phyloP scores from a whole-genome alignment of 768 basidiomycete genomes.

The Psilocybe sp. region DNA sequence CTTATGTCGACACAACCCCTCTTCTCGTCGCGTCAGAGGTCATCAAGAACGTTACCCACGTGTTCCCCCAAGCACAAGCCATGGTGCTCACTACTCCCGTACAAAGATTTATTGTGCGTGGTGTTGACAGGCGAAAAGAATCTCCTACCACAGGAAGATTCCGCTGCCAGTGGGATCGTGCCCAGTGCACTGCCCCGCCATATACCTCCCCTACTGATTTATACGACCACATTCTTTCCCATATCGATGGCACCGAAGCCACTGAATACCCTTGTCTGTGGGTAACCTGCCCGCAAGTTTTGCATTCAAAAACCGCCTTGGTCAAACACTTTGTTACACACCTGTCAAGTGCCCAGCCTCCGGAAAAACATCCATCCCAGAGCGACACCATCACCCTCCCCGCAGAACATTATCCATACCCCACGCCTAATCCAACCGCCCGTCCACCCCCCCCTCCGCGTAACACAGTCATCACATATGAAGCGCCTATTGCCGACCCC shows the following conservation, averaged over 20 bases:
- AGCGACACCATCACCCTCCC: slow-evolving; percentile 74
- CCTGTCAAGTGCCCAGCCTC: slow-evolving; percentile 56
- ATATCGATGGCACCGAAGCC: slow-evolving; percentile 44
- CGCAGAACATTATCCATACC: slow-evolving; percentile 49
- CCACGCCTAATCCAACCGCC: slow-evolving; percentile 58
- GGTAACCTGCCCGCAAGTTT: slow-evolving; percentile 57
- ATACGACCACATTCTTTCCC: slow-evolving; percentile 69
- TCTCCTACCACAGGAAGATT: slow-evolving; percentile 56
- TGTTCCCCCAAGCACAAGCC: slow-evolving; percentile 84
- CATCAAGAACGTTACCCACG: slow-evolving; percentile 86
- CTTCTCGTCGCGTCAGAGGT: slow-evolving; percentile 87
- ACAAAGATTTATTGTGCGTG: slow-evolving; percentile 84
- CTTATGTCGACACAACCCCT: slow-evolving; percentile 51
- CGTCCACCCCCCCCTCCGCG: slow-evolving; percentile 75
- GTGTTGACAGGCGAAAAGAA: slow-evolving; percentile 71
- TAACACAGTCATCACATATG: slow-evolving; percentile 55
- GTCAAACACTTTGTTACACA: slow-evolving; percentile 77
- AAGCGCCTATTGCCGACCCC: slow-evolving; percentile 58
- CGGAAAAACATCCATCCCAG: slow-evolving; percentile 63
- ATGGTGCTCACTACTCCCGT: slow-evolving; percentile 76
- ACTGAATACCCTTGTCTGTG: slow-evolving; percentile 62
- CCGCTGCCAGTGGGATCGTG: slow-evolving; percentile 76
- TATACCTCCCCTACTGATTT: slow-evolving; percentile 58
- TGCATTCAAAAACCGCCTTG: slow-evolving; percentile 47
- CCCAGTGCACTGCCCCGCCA: slow-evolving; percentile 45